Conservation (phyloP, 306 rosid species). For the Trifolium subterraneum region DNA sequence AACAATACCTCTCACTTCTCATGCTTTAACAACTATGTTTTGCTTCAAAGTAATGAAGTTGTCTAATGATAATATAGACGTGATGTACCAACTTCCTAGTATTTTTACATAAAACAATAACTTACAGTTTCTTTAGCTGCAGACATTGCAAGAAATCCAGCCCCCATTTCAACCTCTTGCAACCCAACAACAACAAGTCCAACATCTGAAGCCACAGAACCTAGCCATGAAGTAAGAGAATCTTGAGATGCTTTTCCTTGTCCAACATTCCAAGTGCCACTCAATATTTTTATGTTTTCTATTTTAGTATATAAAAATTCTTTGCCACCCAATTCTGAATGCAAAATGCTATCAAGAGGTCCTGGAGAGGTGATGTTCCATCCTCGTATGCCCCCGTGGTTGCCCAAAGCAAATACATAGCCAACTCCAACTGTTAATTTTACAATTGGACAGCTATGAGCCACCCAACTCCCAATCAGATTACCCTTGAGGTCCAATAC, state of each 20-base stretch:
- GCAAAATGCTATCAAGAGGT: slow-evolving; percentile 74
- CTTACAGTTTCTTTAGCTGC: slow-evolving; percentile 98
- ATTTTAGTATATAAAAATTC: slow-evolving; percentile 80
- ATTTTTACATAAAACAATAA: slow-evolving; percentile 33
- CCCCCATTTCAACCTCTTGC: slow-evolving; percentile 99
- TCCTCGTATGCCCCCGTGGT: slow-evolving; percentile 94
- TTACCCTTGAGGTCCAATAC: slow-evolving; percentile 84
- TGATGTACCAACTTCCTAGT: slow-evolving; percentile 18
- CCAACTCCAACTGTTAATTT: slow-evolving; percentile 75
- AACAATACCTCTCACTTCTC: slow-evolving; percentile 26
- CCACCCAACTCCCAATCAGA: slow-evolving; percentile 83
- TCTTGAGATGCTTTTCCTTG: slow-evolving; percentile 95
- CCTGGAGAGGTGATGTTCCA: slow-evolving; percentile 92
- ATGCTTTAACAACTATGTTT: slow-evolving; percentile 10
- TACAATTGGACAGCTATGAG: slow-evolving; percentile 80
- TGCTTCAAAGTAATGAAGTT: slow-evolving; percentile 15
- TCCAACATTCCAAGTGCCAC: slow-evolving; percentile 99
- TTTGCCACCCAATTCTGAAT: slow-evolving; percentile 81
- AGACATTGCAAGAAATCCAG: slow-evolving; percentile 98
- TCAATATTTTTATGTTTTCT: slow-evolving; percentile 76
- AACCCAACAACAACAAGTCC: slow-evolving; percentile 90
- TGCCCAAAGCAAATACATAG: slow-evolving; percentile 79
- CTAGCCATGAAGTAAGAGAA: slow-evolving; percentile 90
- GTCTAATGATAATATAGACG: slow-evolving; percentile 14
- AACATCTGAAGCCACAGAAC: slow-evolving; percentile 76